Base-by-base conservation (phyloP, 306 rosid genomes). In the Elaeagnus macrophylla region DNA sequence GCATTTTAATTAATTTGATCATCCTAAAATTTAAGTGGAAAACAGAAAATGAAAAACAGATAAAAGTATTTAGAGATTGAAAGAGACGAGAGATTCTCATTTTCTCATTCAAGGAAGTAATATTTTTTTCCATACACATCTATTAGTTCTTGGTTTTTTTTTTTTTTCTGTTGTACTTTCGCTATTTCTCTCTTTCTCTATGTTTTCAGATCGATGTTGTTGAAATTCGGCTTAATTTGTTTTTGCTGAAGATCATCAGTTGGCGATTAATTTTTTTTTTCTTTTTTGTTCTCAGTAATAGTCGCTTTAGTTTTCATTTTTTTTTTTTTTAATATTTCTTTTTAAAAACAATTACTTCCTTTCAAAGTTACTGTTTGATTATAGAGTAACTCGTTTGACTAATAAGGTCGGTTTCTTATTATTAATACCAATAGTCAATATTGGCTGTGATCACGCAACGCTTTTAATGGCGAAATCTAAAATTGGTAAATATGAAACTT, bases 141-240 rank as follows among this genome's bases (percentile, higher is more conserved):
- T 53, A 50, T 56, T 69, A 50, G 75, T 52, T 59, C 67, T 43
- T 10, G 53, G 38, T 77, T 76, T 75, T 56, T 77, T 68, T 77
- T 68, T 72, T 64, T 64, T 61, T 0, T 68, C 64, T 32, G 75
- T 61, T 71, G 58, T 78, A 72, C 72, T 51, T 68, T 72, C 72
- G 43, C 57, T 71, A 70, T 76, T 77, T 59, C 65, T 51, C 17
- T 65, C 20, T 14, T 43, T 41, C 38, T 39, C 38, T 48, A 14
- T 61, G 41, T 70, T n/a, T n/a, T n/a, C n/a, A n/a, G n/a, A n/a
- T n/a, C n/a, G n/a, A n/a, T n/a, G n/a, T n/a, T n/a, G n/a, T n/a
- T n/a, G n/a, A n/a, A n/a, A n/a, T n/a, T n/a, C n/a, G n/a, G n/a
- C n/a, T n/a, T n/a, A 25, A 1, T 25, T 25, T 25, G 32, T 37